phyloP scores from a whole-genome alignment of 1,139 yeast genomes.

The Casaregolazyma suthepensis region DNA sequence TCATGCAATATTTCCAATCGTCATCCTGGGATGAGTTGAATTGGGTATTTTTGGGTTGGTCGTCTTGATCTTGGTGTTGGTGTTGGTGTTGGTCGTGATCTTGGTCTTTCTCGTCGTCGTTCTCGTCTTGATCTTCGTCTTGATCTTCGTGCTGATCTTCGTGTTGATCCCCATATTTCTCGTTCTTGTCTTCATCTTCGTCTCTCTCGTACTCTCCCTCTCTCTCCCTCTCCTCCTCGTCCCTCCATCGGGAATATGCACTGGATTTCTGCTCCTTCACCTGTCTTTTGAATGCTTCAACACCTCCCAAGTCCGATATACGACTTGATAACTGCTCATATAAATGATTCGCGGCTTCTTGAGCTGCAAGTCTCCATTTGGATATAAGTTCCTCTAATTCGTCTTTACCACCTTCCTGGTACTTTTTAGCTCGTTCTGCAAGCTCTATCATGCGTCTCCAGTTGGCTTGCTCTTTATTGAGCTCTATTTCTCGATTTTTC shows the following conservation, averaged over 20 bases:
- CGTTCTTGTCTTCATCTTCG: slow-evolving; percentile 19
- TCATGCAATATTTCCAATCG: slow-evolving; percentile 34
- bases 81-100: too few relatives aligned
- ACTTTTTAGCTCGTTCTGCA: slow-evolving; percentile 35
- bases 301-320: slow-evolving; percentile 42
- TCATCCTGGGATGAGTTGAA: slow-evolving; percentile 13
- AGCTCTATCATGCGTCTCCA: slow-evolving; percentile 28
- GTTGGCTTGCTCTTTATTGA: slow-evolving; percentile 28
- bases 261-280: slow-evolving; percentile 24
- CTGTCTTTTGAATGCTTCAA: slow-evolving; percentile 37
- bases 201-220: slow-evolving; percentile 24
- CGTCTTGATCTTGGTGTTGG: slow-evolving; percentile 16
- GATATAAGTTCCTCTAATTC: slow-evolving; percentile 30
- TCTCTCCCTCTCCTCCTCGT: slow-evolving; percentile 30
- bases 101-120: too few relatives aligned
- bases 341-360: slow-evolving; percentile 40
- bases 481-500: slow-evolving; percentile 15
- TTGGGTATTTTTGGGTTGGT: slow-evolving; percentile 22
- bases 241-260: slow-evolving; percentile 16
- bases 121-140: slow-evolving; percentile 22
- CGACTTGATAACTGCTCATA: slow-evolving; percentile 38
- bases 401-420: slow-evolving; percentile 25
- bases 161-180: too few relatives aligned
- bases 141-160: slow-evolving; percentile 18
- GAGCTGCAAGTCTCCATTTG: slow-evolving; percentile 43